Percentiles rank a stretch among this genome's conserved stretches.
Evolutionary conservation across 208 protist species (phyloP).

Genomic region (Lotmaria passim): DNA sequence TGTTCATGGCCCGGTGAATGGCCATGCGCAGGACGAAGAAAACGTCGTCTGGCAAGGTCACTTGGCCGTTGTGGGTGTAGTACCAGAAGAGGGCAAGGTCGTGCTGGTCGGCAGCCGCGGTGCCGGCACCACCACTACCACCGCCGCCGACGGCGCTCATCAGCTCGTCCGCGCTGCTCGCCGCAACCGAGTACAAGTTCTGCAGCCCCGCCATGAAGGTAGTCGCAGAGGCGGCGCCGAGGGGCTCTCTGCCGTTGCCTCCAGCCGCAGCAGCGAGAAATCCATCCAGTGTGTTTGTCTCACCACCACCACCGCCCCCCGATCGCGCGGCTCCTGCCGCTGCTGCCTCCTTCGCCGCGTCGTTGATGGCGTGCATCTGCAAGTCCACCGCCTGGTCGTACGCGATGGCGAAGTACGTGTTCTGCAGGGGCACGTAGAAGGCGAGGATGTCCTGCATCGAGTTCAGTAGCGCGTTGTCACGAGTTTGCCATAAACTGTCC

Average conservation of each 20-base stretch:
- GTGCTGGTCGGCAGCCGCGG: conserved; percentile 1
- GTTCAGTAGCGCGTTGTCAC: conserved; percentile 62
- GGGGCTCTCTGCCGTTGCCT: neutral
- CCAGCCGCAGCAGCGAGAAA: neutral
- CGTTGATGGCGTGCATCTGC: conserved; percentile 55
- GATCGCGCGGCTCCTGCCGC: conserved; percentile 18
- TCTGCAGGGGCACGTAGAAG: conserved; percentile 83
- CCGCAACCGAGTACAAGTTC: conserved; percentile 58
- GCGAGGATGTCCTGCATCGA: conserved; percentile 79
- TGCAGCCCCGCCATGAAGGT: conserved; percentile 70
- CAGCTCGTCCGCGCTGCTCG: conserved; percentile 41
- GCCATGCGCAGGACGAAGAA: conserved; percentile 88
- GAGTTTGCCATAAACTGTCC: conserved; percentile 32
- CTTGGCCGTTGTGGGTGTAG: conserved; percentile 39
- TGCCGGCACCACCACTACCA: conserved; percentile 4
- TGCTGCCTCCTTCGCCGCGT: conserved; percentile 25
- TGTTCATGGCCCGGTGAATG: conserved; percentile 79
- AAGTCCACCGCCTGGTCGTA: conserved; percentile 78
- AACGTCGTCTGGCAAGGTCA: conserved; percentile 81
- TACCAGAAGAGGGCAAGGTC: conserved; percentile 36
- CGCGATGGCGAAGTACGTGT: conserved; percentile 70
- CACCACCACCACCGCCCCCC: neutral
- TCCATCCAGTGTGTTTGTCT: neutral
- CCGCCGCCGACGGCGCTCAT: conserved; percentile 24
- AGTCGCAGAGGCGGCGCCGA: conserved; percentile 33